Evolutionary conservation across 495 filamentous ascomycete species (phyloP), one percentile per base, ranked within the genome.

Genomic region (Aspergillus olivimuriae): DNA sequence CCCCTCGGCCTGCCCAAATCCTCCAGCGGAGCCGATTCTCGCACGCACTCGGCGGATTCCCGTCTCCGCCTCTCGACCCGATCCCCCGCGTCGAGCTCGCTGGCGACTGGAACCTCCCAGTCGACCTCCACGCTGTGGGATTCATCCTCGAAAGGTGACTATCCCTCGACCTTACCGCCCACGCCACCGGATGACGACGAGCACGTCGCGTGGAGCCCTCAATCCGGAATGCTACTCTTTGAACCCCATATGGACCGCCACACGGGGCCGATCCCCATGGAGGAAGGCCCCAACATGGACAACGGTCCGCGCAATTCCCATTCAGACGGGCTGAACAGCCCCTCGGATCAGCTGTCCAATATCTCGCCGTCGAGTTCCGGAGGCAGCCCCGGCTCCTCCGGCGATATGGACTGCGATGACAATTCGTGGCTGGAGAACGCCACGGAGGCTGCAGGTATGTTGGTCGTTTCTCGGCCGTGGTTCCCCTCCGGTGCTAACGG

Each of bases 161-260:
- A 69, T 51, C 58, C 61, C 37, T 48, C 61, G 18, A 58, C 51
- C 14, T 53, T 69, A 6, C 68, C 68, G 14, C 63, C 62, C 8
- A 70, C 70, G 0, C 68, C 68, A 3, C 69, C 68, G 19, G 66
- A 72, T 37, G 66, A 71, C 60, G 66, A 70, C 48, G 58, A 61
- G 33, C 53, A 62, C 50, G 48, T 71, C 26, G 60, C 57, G 17
- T 69, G 66, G 68, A 62, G 65, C 28, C 57, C 61, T 18, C 40
- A 53, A 28, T 63, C 63, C 32, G 56, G 53, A 14, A 62, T 69
- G 58, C 33, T 62, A 37, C 41, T 67, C 11, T 65, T 64, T 24
- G 65, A 68, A 32, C 18, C 57, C 6, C 55, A 58, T 22, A 39
- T 61, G 17, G 58, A 56, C 37, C 58, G 23, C 19, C 55, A 56